Base-by-base conservation (phyloP, 2,329 filamentous ascomycete genomes). In the Pleomassaria siparia region DNA sequence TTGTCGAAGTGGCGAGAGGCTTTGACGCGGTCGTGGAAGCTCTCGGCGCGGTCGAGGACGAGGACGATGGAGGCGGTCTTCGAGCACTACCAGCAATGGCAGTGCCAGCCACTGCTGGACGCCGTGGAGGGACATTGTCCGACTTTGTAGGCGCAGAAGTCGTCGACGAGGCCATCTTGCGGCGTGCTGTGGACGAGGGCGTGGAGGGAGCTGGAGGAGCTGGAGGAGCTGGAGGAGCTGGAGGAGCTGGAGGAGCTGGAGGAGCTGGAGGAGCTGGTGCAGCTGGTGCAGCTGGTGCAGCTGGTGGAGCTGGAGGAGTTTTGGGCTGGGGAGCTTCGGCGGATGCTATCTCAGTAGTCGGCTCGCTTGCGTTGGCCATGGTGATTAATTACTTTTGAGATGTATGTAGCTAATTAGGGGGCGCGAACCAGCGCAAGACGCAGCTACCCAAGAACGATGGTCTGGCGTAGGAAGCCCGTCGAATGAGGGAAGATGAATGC, bases 81-180 rank as follows among this genome's bases (percentile, higher is more conserved):
- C 63, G 61, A 40, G 59, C 62, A 11, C 55, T 53, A 10, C 54
- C 49, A 24, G 50, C 48, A 24, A 49, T 49, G n/a, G 44, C 35
- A 9, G 46, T 37, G 28, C 46, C 44, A 11, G 51, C 46, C 3
- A 59, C 46, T 6, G 58, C 49, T 2, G 64, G 64, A 3, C 66
- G 58, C 11, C 67, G 65, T 4, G 67, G 61, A 20, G 65, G 54
- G 2, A 59, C 50, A 15, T 50, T 39, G 16, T 69, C 66, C 7
- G n/a, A 7, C n/a, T 37, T 37, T 4, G 35, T 22, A 2, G 37
- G 21, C 52, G 66, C 68, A 42, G 60, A 52, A 21, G 60, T 50
- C n/a, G 59, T 58, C 45, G 58, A 59, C 15, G 67, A 64, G 41
- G 66, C 61, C 64, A 67, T 70, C 46, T 60, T 69, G 49, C 66